phyloP scores from a whole-genome alignment of 2,329 filamentous ascomycete genomes.

The Sporothrix protearum region DNA sequence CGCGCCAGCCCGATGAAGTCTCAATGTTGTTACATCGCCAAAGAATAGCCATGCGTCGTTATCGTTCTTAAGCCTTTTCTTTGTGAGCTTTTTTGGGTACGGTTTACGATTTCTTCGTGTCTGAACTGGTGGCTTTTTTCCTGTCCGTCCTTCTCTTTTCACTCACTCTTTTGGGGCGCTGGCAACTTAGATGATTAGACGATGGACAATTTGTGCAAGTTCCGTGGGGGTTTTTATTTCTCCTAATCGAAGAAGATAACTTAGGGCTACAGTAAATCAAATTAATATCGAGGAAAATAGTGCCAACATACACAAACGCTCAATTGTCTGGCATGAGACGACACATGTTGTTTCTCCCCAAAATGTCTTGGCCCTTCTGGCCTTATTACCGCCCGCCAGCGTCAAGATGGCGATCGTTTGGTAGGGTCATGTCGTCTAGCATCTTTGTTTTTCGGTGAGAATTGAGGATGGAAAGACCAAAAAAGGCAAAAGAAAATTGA shows the following conservation, averaged over 20 bases:
- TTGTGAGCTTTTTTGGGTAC: background rate
- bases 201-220: background rate
- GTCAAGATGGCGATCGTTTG: background rate
- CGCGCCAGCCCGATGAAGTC: background rate
- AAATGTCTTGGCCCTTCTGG: background rate
- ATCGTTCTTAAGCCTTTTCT: background rate
- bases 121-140: background rate
- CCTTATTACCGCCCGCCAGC: background rate
- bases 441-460: background rate
- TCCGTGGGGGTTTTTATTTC: too few relatives aligned
- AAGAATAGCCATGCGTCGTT: background rate
- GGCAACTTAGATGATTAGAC: background rate
- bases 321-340: background rate
- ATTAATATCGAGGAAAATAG: background rate
- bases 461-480: background rate
- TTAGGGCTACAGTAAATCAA: too few relatives aligned
- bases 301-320: background rate
- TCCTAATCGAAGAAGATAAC: too few relatives aligned
- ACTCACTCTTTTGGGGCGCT: background rate
- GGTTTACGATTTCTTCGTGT: background rate
- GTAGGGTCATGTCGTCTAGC: background rate
- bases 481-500: background rate
- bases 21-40: slow-evolving; percentile 13
- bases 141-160: slow-evolving; percentile 1
- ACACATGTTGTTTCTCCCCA: background rate